Conservation (phyloP, 1,284 basidiomycete genomes). For the Chalciporus sp. region DNA sequence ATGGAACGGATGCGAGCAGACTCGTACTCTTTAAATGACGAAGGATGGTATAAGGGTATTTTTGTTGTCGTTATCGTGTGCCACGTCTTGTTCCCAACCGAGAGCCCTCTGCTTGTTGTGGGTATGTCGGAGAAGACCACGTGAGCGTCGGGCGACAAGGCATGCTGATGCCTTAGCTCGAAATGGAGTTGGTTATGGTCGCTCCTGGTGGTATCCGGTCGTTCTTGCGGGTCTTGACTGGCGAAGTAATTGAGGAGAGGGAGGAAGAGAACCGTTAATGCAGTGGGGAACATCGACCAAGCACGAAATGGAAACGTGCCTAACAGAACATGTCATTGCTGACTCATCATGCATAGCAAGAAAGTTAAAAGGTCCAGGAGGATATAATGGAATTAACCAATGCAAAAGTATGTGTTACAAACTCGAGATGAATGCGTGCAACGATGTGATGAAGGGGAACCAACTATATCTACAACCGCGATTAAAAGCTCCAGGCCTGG, state of each 20-base stretch:
- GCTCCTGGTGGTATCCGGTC: background rate
- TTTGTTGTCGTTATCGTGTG: conserved; percentile 44
- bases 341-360: conserved; percentile 22
- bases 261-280: conserved; percentile 47
- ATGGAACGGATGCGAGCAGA: conserved; percentile 55
- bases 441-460: background rate
- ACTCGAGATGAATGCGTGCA: background rate
- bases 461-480: background rate
- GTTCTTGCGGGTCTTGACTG: conserved; percentile 13
- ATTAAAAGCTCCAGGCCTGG: conserved; percentile 7
- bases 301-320: background rate
- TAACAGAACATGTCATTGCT: conserved; percentile 16
- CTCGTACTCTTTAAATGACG: conserved; percentile 52
- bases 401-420: background rate
- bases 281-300: conserved; percentile 47
- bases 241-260: conserved; percentile 39
- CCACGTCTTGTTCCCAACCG: conserved; percentile 22
- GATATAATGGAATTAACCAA: background rate
- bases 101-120: conserved; percentile 11
- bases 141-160: conserved; percentile 52
- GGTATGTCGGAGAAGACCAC: conserved; percentile 63
- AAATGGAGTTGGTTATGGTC: conserved; percentile 44
- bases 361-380: too few species aligned
- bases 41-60: conserved; percentile 48
- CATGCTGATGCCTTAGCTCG: conserved; percentile 69